A percentile compares a stretch with the other conserved stretches of the same genome.
These are phyloP conservation scores for Limonium bicolor DNA, from an alignment of 148 eudicot genomes.

Conservation along the genomic window DNA sequence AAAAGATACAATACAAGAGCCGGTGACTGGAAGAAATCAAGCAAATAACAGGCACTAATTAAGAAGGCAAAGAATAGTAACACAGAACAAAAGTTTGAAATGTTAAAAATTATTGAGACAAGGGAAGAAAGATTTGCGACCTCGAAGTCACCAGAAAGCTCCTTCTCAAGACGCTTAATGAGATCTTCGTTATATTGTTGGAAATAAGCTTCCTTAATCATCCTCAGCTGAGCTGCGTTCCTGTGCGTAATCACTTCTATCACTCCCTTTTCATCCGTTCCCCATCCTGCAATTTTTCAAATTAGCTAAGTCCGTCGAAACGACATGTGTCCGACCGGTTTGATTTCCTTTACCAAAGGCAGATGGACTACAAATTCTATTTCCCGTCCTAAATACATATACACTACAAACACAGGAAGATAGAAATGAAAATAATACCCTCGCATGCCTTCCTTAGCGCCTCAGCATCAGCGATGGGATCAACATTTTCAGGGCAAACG, in stretches of 20 bases:
- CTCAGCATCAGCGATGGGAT: conserved; percentile 14
- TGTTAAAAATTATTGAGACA: background rate
- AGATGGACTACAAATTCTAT: background rate
- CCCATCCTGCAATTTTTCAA: conserved; percentile 27
- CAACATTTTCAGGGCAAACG: conserved; percentile 5
- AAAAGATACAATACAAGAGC: too few species aligned
- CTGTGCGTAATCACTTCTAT: conserved; percentile 44
- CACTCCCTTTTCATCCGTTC: conserved; percentile 60
- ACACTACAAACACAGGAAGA: background rate
- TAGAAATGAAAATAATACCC: conserved; percentile 1
- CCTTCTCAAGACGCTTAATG: conserved; percentile 38
- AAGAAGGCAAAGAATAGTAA: too few species aligned
- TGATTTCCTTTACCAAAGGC: background rate
- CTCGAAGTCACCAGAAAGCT: conserved; percentile 57
- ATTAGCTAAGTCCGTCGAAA: background rate
- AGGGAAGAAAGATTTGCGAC: conserved; percentile 3
- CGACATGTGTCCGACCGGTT: background rate
- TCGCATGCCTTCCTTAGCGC: conserved; percentile 15
- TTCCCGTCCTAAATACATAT: background rate
- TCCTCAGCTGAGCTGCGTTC: conserved; percentile 39
- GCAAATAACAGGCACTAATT: too few species aligned
- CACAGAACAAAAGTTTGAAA: background rate
- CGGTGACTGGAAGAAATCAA: too few species aligned
- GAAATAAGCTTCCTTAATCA: conserved; percentile 43
- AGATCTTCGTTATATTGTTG: conserved; percentile 40